Conservation (phyloP, 257 asterid genomes). For the Striga asiatica region DNA sequence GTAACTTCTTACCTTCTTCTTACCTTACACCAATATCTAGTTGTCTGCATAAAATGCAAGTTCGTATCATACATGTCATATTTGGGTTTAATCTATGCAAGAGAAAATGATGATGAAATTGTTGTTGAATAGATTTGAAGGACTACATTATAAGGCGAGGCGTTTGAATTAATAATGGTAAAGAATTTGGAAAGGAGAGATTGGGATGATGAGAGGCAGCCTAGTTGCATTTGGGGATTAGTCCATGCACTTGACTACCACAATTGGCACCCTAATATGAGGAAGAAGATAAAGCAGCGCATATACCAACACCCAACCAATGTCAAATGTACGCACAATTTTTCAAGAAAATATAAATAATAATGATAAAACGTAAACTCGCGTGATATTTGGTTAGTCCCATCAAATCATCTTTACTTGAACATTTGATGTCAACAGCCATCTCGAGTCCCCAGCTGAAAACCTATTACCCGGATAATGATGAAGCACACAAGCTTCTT, state of each 20-base stretch:
- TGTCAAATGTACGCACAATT: constrained; percentile 23
- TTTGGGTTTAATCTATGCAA: no score
- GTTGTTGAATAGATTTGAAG: not conserved
- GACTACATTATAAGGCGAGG: constrained; percentile 5
- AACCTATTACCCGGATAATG: constrained; percentile 12
- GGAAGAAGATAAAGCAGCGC: constrained; percentile 29
- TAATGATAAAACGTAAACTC: no score
- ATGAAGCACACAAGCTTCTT: constrained; percentile 30
- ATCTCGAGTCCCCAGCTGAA: constrained; percentile 17
- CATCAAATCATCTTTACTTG: not conserved
- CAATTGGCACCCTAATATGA: constrained; percentile 37
- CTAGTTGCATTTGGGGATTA: constrained; percentile 57
- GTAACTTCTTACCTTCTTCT: no score
- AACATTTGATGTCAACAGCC: constrained; percentile 14
- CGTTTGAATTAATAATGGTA: constrained; percentile 30
- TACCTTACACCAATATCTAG: no score
- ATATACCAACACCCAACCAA: constrained; percentile 18
- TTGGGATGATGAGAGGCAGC: constrained; percentile 24
- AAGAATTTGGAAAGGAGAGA: constrained; percentile 26
- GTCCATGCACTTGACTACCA: constrained; percentile 46
- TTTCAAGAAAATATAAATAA: no score
- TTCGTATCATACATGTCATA: no score
- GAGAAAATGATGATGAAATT: no score
- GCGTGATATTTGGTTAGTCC: not conserved
- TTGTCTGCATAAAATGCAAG: no score